Conservation (phyloP, 805 yeast genomes). For the Sugiyamaella lignohabitans region DNA sequence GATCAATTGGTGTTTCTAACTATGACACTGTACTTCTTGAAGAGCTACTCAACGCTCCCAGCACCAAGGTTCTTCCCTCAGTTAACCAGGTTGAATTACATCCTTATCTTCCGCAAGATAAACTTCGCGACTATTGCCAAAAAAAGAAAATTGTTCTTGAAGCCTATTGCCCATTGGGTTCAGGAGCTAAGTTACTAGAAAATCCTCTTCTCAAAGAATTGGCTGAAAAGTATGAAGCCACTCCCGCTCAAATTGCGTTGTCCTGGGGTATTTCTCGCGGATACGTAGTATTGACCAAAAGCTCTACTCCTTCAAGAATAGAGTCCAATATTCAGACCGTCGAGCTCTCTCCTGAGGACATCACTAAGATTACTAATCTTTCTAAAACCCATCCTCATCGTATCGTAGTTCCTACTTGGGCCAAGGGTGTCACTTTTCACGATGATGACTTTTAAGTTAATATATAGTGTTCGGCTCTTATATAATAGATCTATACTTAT, state of each 20-base stretch:
- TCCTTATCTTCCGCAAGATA: conserved; percentile 60
- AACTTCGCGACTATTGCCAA: conserved; percentile 46
- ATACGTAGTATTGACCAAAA: conserved; percentile 58
- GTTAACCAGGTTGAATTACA: conserved; percentile 73
- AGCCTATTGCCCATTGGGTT: conserved; percentile 73
- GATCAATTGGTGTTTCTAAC: conserved; percentile 73
- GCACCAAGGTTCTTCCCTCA: conserved; percentile 48
- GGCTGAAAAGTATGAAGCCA: conserved; percentile 49
- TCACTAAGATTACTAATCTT: conserved; percentile 28
- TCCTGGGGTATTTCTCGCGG: conserved; percentile 62
- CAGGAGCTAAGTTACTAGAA: conserved; percentile 44
- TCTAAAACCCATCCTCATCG: conserved; percentile 18
- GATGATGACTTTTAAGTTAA: conserved; percentile 1
- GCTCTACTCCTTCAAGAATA: conserved; percentile 61
- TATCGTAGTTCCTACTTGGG: not conserved
- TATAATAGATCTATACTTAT: no score
- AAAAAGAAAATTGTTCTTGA: conserved; percentile 49
- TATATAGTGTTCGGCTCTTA: no score
- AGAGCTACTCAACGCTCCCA: conserved; percentile 38
- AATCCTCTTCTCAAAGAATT: conserved; percentile 44
- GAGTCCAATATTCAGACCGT: conserved; percentile 33
- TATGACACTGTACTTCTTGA: conserved; percentile 48
- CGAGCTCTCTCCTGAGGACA: conserved; percentile 39
- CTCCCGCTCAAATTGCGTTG: conserved; percentile 50
- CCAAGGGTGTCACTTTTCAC: not conserved